Base-by-base conservation (phyloP, 140 eudicot species). In the Artemisia princeps region DNA sequence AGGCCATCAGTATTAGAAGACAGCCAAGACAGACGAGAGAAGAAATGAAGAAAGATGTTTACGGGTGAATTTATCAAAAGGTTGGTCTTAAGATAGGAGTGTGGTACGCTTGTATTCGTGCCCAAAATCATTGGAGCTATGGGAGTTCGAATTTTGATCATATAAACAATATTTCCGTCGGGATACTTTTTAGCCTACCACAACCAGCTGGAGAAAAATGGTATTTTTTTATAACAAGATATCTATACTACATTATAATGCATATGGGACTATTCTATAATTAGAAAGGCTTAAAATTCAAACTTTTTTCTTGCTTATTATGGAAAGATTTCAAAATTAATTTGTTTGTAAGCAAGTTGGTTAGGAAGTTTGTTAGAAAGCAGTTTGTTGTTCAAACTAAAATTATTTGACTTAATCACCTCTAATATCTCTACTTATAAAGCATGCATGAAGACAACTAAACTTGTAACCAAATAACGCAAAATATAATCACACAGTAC, bases 21-120 rank as follows among this genome's bases (percentile, higher is more conserved):
- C 55, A 50, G 19, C 55, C 55, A 50, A 50, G 20, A 50, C 2
- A 12, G 55, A 30, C 9, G 42, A 33, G 42, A 8, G 42, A 33
- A 33, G 42, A 33, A 5, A 53, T 58, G 42, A 53, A 67, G 22
- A 67, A 52, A 68, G 48, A 55, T 19, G 55, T 20, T 22, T 37
- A 17, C 24, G 6, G 12, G 50, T 9, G 24, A 59, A 59, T 70
- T 30, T 42, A 44, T 17, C 75, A 60, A 17, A 16, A 63, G 17
- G 37, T 44, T 9, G 30, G 28, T 42, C 68, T 17, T 19, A 63
- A 6, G 17, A 4, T 44, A 12, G 40, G 55, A 63, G 30, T 20
- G 53, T 37, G 19, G 10, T 17, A 63, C 37, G 30, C 67, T 33
- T 2, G 24, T 23, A 11, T 10, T 23, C 19, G 8, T 50, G 15